Percentiles rank a stretch among this genome's conserved stretches.
Conservation (phyloP, 2,329 filamentous ascomycete genomes). For the Elsinoe arachidis region DNA sequence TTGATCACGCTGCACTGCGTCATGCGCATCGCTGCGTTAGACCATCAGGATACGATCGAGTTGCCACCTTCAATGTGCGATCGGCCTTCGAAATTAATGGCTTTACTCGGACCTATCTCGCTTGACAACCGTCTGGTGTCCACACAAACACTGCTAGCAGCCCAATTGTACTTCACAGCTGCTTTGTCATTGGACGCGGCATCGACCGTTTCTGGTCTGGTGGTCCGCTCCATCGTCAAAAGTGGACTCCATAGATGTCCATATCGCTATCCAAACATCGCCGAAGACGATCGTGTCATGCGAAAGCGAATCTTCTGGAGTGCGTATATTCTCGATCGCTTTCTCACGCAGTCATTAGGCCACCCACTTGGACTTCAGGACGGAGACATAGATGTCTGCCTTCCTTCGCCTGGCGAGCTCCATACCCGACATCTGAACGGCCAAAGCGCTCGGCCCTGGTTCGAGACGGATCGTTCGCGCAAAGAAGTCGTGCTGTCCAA, state of each 20-base stretch:
- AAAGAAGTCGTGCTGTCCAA: conserved; percentile 20
- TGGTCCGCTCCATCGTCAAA: conserved; percentile 41
- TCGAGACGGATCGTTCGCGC: conserved; percentile 17
- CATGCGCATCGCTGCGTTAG: conserved; percentile 40
- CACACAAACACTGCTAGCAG: conserved; percentile 42
- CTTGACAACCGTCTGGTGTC: conserved; percentile 38
- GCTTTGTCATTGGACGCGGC: conserved; percentile 42
- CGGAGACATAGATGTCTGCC: conserved; percentile 33
- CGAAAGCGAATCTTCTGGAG: conserved; percentile 37
- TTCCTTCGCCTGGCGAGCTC: conserved; percentile 24
- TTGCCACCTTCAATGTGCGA: conserved; percentile 15
- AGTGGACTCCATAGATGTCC: conserved; percentile 46
- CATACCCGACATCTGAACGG: conserved; percentile 16
- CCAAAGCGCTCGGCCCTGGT: neutral
- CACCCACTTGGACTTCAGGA: conserved; percentile 31
- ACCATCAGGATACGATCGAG: conserved; percentile 30
- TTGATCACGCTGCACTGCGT: conserved; percentile 41
- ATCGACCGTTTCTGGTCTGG: conserved; percentile 40
- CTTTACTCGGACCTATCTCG: conserved; percentile 32
- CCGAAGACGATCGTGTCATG: conserved; percentile 25
- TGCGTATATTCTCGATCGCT: conserved; percentile 32
- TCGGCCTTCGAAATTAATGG: conserved; percentile 31
- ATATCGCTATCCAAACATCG: conserved; percentile 35
- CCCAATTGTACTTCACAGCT: conserved; percentile 41
- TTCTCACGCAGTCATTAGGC: conserved; percentile 31